Base-by-base conservation (phyloP, 495 filamentous ascomycete genomes). In the Talaromyces proteolyticus region DNA sequence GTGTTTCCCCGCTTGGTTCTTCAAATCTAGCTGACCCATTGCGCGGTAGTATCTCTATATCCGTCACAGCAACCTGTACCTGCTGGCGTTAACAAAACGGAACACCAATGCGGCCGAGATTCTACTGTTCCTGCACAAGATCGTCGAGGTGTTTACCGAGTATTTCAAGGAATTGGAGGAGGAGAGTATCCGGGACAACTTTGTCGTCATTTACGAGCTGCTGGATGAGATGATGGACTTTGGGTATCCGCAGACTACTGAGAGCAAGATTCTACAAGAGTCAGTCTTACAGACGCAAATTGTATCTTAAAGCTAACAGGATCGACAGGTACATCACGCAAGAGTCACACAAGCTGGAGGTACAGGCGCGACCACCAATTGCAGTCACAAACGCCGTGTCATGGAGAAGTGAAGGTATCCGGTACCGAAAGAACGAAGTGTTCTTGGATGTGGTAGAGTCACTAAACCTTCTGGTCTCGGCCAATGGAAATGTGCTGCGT, bases 181-280 rank as follows among this genome's bases (percentile, higher is more conserved):
- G 68, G 94, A 99, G 70, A 95, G 89, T 66, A 99, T 99, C 64
- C 86, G 94, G 49, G 94, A 99, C 72, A 99, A 99, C 75, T 99
- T 97, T 58, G 94, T 99, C 67, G 80, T 99, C 60, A 99, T 99
- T 60, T 99, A 99, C 75, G 94, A 99, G 70, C 71, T 99, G 47
- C 81, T 99, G 55, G 94, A 99, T 65, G 94, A 99, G 73, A 99
- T 99, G 94, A 99, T 99, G 94, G 94, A 99, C 67, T 99, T 97
- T 73, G 94, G 94, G 44, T 96, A 99, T 67, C 94, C 94, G 16
- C 94, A 99, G 69, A 99, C 94, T 18, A 99, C 94, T 47, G 94
- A 99, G 69, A 90, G 80, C 70, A 99, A 99, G 79, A 99, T 99
- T 64, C 74, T 99, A 53, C 94, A 97, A 73, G 94, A 99, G 76